Percentiles rank a stretch among this genome's conserved stretches.
Evolutionary conservation across 1,284 basidiomycete genomes (phyloP).

Genomic region (Cystobasidium sp.): DNA sequence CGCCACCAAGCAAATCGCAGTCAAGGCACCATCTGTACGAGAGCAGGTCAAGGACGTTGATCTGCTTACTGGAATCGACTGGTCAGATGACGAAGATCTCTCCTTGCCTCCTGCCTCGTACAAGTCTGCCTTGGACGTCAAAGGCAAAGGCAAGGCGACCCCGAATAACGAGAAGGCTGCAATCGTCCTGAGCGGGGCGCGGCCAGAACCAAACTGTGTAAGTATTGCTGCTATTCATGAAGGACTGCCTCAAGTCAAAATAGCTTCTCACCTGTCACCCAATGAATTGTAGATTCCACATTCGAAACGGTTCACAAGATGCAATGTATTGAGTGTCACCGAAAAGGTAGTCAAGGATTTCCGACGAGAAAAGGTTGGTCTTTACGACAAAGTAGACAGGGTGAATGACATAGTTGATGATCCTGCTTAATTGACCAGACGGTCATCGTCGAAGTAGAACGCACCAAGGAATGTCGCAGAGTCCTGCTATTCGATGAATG

Average conservation of each 20-base stretch:
- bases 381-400: background rate
- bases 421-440: constrained; percentile 24
- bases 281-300: background rate
- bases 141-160: constrained; percentile 1
- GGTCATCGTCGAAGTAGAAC: constrained; percentile 34
- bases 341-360: constrained; percentile 43
- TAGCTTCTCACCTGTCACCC: background rate
- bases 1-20: background rate
- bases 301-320: constrained; percentile 37
- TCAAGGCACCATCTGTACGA: constrained; percentile 4
- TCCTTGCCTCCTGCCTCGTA: background rate
- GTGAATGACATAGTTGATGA: constrained; percentile 20
- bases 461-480: constrained; percentile 32
- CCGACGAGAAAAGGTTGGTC: constrained; percentile 8
- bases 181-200: background rate
- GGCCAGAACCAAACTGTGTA: constrained; percentile 16
- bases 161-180: background rate
- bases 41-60: constrained; percentile 3
- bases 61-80: constrained; percentile 46
- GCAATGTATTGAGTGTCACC: constrained; percentile 40
- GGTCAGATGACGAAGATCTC: constrained; percentile 44
- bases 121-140: background rate
- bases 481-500: constrained; percentile 50
- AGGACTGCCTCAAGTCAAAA: background rate
- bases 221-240: background rate